Evolutionary conservation across 495 filamentous ascomycete genomes (phyloP).

Genomic region (Hypoxylon cercidicola): DNA sequence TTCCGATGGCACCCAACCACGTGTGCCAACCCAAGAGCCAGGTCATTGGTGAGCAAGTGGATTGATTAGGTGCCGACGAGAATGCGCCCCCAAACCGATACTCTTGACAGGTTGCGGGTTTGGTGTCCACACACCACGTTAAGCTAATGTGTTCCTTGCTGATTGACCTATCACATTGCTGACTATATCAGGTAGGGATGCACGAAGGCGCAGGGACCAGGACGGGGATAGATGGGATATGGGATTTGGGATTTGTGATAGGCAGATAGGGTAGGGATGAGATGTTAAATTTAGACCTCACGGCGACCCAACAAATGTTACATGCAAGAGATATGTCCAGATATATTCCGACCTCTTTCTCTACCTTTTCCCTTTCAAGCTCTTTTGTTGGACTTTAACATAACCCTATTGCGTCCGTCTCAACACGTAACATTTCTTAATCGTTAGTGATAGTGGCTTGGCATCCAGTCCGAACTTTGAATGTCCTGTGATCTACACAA

Average conservation of each 20-base stretch:
- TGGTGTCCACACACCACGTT: not conserved
- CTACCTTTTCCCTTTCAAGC: not conserved
- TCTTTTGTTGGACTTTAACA: too few species aligned
- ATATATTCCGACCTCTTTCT: too few species aligned
- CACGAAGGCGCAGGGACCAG: slow-evolving; percentile 28
- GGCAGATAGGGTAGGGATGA: too few species aligned
- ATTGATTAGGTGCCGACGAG: slow-evolving; percentile 14
- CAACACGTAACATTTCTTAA: too few species aligned
- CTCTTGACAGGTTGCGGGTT: not conserved
- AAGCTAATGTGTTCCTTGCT: slow-evolving; percentile 23
- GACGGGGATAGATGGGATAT: too few species aligned
- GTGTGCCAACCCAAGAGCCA: slow-evolving; percentile 22
- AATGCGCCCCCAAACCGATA: slow-evolving; percentile 2
- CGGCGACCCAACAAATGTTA: slow-evolving; percentile 14
- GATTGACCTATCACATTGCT: slow-evolving; percentile 21
- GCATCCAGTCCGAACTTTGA: too few species aligned
- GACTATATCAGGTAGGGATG: slow-evolving; percentile 2
- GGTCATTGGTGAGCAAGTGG: slow-evolving; percentile 1
- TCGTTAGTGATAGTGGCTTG: too few species aligned
- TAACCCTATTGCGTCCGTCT: too few species aligned
- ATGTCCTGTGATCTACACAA: too few species aligned
- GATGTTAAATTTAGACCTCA: slow-evolving; percentile 44
- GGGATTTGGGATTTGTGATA: slow-evolving; percentile 2
- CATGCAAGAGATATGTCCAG: too few species aligned
- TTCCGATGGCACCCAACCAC: slow-evolving; percentile 22